Evolutionary conservation across 78 protist species (phyloP).

Genomic region (Dictyostelium discoideum): dicty_2.7 NC_007091.3:1994501-1995000

Average conservation of each 20-base stretch:
- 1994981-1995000: constrained; percentile 58
- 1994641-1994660: constrained; percentile 42
- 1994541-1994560: not conserved
- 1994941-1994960: not conserved
- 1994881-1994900: constrained; percentile 6
- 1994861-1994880: not conserved
- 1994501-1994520: not conserved
- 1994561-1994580: not conserved
- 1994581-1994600: not conserved
- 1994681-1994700: constrained; percentile 39
- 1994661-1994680: constrained; percentile 35
- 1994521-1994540: not conserved
- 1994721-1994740: not conserved
- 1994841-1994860: not conserved
- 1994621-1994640: not conserved
- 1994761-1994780: constrained; percentile 24
- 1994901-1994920: constrained; percentile 1
- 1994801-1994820: constrained; percentile 58
- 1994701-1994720: not conserved
- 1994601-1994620: not conserved
- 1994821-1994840: constrained; percentile 1
- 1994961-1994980: constrained; percentile 23
- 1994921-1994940: constrained; percentile 26
- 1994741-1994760: not conserved
- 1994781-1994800: constrained; percentile 40